phyloP scores from a whole-genome alignment of 179 eudicot genomes.

The Sideroxylon spinosum region DNA sequence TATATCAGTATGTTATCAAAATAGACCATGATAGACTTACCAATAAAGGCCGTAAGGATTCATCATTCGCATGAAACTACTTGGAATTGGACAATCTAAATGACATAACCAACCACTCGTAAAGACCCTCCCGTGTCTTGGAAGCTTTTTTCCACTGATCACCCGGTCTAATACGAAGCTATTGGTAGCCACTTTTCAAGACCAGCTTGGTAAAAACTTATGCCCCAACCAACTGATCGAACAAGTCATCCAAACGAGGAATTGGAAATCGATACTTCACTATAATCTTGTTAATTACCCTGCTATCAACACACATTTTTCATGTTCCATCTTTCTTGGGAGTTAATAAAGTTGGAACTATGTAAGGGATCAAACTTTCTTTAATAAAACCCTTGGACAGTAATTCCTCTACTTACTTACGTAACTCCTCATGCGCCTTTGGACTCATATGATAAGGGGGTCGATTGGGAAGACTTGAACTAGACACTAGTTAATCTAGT shows the following conservation, averaged over 20 bases:
- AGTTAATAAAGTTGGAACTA: no score
- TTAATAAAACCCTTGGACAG: neutral
- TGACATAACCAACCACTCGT: neutral
- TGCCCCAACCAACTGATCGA: no score
- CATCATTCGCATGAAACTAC: no score
- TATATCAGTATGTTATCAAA: no score
- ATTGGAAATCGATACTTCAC: no score
- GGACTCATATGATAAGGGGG: conserved; percentile 5
- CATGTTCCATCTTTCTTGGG: neutral
- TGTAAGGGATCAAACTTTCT: neutral
- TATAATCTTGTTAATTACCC: neutral
- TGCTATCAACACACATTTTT: neutral
- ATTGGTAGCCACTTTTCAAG: neutral
- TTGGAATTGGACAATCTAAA: neutral
- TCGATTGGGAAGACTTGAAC: neutral
- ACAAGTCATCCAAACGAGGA: no score
- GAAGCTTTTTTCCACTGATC: neutral
- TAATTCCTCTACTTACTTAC: neutral
- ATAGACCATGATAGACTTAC: no score
- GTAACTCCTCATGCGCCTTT: neutral
- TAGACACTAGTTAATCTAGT: neutral
- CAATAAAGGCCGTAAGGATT: no score
- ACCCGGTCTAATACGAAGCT: no score
- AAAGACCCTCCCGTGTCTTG: neutral
- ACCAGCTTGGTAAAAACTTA: neutral